A percentile compares a stretch with the other conserved stretches of the same genome.
Conservation (phyloP, 2,329 filamentous ascomycete species). For the Diaporthe sp. region DNA sequence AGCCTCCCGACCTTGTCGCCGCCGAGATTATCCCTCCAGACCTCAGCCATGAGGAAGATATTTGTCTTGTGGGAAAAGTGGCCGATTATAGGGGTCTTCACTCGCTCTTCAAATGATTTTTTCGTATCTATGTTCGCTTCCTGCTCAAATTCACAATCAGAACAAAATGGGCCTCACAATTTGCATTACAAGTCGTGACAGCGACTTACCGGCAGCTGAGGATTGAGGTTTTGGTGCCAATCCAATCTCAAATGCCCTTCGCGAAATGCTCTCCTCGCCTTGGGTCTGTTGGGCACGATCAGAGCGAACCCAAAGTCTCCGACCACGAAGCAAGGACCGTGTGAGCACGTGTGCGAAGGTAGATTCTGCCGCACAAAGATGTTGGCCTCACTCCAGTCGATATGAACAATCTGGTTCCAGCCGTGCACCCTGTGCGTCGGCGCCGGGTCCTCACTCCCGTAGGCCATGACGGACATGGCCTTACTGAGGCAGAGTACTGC, state of each 20-base stretch:
- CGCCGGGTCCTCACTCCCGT: constrained; percentile 11
- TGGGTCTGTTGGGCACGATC: neutral
- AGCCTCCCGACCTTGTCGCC: neutral
- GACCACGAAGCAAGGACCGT: constrained; percentile 1
- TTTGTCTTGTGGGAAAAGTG: constrained; percentile 17
- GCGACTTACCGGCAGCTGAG: neutral
- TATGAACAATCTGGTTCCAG: constrained; percentile 18
- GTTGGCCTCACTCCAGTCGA: neutral
- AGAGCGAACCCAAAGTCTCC: constrained; percentile 12
- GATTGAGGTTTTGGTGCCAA: neutral
- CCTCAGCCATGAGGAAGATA: neutral
- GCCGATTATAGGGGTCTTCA: neutral
- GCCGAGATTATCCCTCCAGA: neutral
- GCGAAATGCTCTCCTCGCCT: neutral
- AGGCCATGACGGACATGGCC: neutral
- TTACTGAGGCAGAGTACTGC: constrained; percentile 16
- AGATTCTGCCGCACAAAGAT: neutral
- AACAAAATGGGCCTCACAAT: neutral
- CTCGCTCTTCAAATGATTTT: neutral
- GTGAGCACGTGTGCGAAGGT: neutral
- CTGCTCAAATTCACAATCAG: neutral
- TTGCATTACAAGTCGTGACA: neutral
- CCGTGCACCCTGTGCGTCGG: constrained; percentile 5
- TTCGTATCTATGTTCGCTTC: neutral
- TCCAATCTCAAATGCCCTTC: neutral